Conservation (phyloP, 345 rosid species). For the Syzygium oleosum region DNA sequence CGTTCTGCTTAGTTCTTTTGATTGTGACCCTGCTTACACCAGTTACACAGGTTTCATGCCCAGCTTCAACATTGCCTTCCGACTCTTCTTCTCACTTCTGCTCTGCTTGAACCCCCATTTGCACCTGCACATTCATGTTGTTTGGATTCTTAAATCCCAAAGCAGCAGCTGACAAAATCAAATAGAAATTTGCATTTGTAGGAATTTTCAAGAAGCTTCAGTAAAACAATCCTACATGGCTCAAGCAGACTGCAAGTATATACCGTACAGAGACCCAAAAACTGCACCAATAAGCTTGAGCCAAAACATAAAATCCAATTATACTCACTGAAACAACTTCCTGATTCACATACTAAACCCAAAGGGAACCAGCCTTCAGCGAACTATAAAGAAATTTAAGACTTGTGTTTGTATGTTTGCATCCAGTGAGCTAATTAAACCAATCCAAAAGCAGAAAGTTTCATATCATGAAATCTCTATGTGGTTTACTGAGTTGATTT, state of each 20-base stretch:
- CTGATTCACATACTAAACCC: background rate
- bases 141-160: background rate
- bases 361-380: background rate
- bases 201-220: background rate
- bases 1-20: constrained; percentile 83
- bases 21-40: constrained; percentile 79
- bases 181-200: background rate
- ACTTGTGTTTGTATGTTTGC: background rate
- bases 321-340: background rate
- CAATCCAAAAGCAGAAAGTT: background rate
- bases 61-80: constrained; percentile 83
- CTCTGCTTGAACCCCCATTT: constrained; percentile 75
- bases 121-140: constrained; percentile 29
- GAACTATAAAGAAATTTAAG: background rate
- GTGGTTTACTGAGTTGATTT: background rate
- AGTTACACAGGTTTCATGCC: constrained; percentile 81
- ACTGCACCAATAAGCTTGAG: background rate
- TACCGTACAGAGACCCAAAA: background rate
- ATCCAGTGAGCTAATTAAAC: background rate
- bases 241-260: background rate
- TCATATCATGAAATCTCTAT: background rate
- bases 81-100: constrained; percentile 84
- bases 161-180: background rate
- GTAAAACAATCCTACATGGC: background rate
- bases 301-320: background rate